A percentile compares a stretch with the other conserved stretches of the same genome.
These are phyloP conservation scores for Inonotus hispidus DNA, from an alignment of 1,284 basidiomycete species.

Conservation along the genomic window DNA sequence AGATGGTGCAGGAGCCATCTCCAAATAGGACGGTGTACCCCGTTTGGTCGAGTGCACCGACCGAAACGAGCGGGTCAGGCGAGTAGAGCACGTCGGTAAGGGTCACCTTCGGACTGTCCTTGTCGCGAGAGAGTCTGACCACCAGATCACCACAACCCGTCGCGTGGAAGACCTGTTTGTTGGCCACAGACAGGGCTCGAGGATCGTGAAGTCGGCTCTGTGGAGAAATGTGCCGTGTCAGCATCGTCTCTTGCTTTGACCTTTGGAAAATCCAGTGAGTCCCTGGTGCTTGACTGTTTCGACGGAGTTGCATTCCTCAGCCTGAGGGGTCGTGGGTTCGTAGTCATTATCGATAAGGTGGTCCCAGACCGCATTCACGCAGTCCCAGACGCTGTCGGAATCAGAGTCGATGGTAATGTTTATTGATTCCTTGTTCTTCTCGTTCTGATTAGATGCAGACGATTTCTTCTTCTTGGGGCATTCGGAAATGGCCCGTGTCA, in stretches of 20 bases:
- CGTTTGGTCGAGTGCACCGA: constrained; percentile 24
- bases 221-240: constrained; percentile 37
- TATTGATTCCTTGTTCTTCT: neutral
- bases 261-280: neutral
- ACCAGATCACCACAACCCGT: neutral
- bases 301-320: too few relatives aligned
- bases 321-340: too few relatives aligned
- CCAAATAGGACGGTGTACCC: neutral
- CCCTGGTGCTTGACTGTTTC: neutral
- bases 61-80: constrained; percentile 32
- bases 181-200: neutral
- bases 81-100: constrained; percentile 31
- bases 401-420: neutral
- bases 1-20: neutral
- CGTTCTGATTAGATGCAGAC: neutral
- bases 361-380: neutral
- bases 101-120: constrained; percentile 19
- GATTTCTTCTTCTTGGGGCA: too few relatives aligned
- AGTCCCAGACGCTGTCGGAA: neutral
- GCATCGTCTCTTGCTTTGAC: neutral
- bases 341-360: neutral
- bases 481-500: too few relatives aligned
- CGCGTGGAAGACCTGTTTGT: neutral
- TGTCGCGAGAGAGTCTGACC: neutral
- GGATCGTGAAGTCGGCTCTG: constrained; percentile 27